Percentiles rank a stretch among this genome's conserved stretches.
phyloP scores from a whole-genome alignment of 2,329 filamentous ascomycete genomes.

The Colletotrichum truncatum region DNA sequence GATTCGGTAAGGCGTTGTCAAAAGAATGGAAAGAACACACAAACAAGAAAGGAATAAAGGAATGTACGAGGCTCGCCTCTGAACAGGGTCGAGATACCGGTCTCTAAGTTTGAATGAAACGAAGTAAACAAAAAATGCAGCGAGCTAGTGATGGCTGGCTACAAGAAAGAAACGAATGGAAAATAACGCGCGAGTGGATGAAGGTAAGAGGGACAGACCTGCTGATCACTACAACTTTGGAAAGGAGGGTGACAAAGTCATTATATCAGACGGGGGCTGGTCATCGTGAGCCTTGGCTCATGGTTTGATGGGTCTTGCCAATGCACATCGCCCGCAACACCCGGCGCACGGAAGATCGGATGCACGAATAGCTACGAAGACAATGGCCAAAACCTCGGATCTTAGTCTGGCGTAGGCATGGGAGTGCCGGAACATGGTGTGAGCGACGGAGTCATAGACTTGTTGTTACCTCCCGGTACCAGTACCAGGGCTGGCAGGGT shows the following conservation, averaged over 20 bases:
- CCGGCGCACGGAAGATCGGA: conserved; percentile 20
- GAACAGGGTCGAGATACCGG: conserved; percentile 30
- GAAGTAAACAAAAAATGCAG: conserved; percentile 16
- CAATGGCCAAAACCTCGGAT: no score
- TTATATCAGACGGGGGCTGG: conserved; percentile 25
- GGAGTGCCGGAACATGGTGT: conserved; percentile 18
- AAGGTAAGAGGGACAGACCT: conserved; percentile 26
- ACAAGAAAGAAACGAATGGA: conserved; percentile 27
- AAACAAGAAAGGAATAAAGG: conserved; percentile 22
- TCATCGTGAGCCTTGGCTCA: conserved; percentile 14
- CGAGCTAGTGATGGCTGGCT: conserved; percentile 4
- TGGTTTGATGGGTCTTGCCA: conserved; percentile 2
- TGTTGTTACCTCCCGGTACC: not conserved
- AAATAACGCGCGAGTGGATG: conserved; percentile 4
- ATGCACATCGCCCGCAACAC: conserved; percentile 12
- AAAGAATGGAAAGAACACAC: not conserved
- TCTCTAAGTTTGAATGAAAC: conserved; percentile 23
- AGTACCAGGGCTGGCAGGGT: not conserved
- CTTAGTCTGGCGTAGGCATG: conserved; percentile 7
- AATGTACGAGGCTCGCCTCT: conserved; percentile 30
- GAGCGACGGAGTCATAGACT: not conserved
- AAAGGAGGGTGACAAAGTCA: conserved; percentile 13
- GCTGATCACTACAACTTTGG: conserved; percentile 20
- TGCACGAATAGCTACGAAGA: no score
- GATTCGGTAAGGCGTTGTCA: not conserved